Percentiles rank a stretch among this genome's conserved stretches.
Conservation (phyloP, 192 early-diverging fungal genomes). For the Backusella macrospora region DNA sequence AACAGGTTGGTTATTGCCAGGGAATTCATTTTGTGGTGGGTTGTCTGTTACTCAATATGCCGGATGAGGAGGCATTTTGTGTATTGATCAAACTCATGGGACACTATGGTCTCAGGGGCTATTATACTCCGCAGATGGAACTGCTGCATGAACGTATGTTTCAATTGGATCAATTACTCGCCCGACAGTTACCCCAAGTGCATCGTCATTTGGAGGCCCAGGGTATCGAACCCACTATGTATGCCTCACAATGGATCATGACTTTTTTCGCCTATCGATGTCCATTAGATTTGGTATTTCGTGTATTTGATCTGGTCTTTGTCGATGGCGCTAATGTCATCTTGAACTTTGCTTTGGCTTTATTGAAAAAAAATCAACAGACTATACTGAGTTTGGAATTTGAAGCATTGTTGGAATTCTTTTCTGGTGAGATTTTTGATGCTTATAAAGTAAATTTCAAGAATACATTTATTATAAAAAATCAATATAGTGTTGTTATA, state of each 20-base stretch:
- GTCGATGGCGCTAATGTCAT: slow-evolving; percentile 88
- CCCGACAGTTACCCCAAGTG: slow-evolving; percentile 78
- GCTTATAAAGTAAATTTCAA: slow-evolving; percentile 69
- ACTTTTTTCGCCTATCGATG: slow-evolving; percentile 98
- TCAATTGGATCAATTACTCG: slow-evolving; percentile 88
- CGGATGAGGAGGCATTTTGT: slow-evolving; percentile 97
- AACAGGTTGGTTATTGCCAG: slow-evolving; percentile 98
- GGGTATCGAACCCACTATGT: slow-evolving; percentile 89
- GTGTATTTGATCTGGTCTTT: slow-evolving; percentile 92
- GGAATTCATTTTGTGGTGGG: slow-evolving; percentile 95
- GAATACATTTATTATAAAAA: neutral
- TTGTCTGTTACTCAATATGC: slow-evolving; percentile 92
- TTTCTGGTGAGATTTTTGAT: slow-evolving; percentile 89
- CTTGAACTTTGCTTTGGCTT: slow-evolving; percentile 84
- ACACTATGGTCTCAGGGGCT: slow-evolving; percentile 83
- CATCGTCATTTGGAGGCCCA: slow-evolving; percentile 79
- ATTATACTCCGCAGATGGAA: slow-evolving; percentile 92
- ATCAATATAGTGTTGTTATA: neutral
- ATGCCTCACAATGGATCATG: slow-evolving; percentile 99
- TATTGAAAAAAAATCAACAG: slow-evolving; percentile 83
- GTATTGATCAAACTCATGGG: slow-evolving; percentile 89
- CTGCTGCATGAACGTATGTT: slow-evolving; percentile 83
- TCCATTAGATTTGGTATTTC: slow-evolving; percentile 86
- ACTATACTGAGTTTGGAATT: slow-evolving; percentile 81
- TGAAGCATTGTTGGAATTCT: slow-evolving; percentile 82